These are phyloP conservation scores for Globisporangium acanthophoron DNA, from an alignment of 352 stramenopile genomes.

Conservation along the genomic window DNA sequence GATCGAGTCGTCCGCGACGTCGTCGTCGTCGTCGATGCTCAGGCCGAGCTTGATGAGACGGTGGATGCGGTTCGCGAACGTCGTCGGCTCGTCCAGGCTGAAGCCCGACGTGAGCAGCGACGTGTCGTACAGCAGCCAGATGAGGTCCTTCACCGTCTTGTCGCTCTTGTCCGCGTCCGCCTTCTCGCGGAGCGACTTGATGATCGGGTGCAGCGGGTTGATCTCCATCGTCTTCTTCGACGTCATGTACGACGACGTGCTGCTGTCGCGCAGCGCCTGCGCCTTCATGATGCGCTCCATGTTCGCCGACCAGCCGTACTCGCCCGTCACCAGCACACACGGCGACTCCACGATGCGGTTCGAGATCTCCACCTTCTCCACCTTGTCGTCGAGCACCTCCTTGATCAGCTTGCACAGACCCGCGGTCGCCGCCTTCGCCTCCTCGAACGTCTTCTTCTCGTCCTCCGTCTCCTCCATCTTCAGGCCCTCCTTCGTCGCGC, in stretches of 20 bases:
- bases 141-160: conserved; percentile 99
- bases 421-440: conserved; percentile 97
- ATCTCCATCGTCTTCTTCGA: conserved; percentile 99
- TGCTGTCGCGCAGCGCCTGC: conserved; percentile 97
- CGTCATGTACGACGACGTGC: conserved; percentile 97
- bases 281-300: conserved; percentile 99
- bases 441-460: conserved; percentile 98
- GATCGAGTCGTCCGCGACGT: conserved; percentile 91
- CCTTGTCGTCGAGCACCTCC: conserved; percentile 99
- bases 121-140: conserved; percentile 99
- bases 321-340: conserved; percentile 98
- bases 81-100: conserved; percentile 97
- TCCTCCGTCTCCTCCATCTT: conserved; percentile 95
- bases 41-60: conserved; percentile 99
- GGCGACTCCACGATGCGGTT: conserved; percentile 98
- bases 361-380: conserved; percentile 99
- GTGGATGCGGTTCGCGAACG: conserved; percentile 99
- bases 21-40: conserved; percentile 97
- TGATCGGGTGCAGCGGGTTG: conserved; percentile 99
- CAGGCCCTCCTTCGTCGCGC: conserved; percentile 96
- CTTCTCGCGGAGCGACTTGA: conserved; percentile 97
- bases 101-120: conserved; percentile 99
- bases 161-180: conserved; percentile 98
- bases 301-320: conserved; percentile 99
- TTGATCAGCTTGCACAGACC: conserved; percentile 99